A percentile compares a stretch with the other conserved stretches of the same genome.
Conservation (phyloP, 163 green algal species). For the Scenedesmus sp. region DNA sequence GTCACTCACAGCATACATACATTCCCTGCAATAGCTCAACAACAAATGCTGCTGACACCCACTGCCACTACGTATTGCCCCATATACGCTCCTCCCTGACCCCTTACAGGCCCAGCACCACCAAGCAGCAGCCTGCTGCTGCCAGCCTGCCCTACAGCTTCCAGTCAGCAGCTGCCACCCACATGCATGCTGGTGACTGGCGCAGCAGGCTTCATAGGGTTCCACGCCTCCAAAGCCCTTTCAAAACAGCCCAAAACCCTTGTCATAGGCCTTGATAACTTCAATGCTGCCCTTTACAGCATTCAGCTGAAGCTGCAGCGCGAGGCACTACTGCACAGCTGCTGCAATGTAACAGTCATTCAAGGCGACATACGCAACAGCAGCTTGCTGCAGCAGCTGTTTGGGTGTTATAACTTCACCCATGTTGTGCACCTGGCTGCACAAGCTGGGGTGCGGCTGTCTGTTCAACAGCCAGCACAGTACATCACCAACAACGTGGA, state of each 20-base stretch:
- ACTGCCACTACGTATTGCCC: no score
- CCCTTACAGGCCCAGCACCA: background rate
- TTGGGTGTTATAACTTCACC: constrained; percentile 79
- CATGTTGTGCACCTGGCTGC: constrained; percentile 88
- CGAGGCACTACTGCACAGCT: constrained; percentile 55
- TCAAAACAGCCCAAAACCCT: background rate
- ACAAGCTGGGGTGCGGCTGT: constrained; percentile 80
- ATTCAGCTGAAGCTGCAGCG: constrained; percentile 78
- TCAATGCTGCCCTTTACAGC: constrained; percentile 89
- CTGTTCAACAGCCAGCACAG: constrained; percentile 51
- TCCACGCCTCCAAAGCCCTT: background rate
- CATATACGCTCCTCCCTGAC: no score
- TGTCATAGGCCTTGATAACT: constrained; percentile 76
- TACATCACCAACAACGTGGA: constrained; percentile 9
- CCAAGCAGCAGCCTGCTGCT: background rate
- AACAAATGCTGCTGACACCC: no score
- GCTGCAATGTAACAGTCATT: constrained; percentile 55
- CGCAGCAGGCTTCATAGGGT: background rate
- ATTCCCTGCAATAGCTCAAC: no score
- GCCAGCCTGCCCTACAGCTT: background rate
- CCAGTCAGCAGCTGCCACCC: background rate
- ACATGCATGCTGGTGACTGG: background rate
- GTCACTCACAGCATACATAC: no score
- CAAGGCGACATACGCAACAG: constrained; percentile 81
- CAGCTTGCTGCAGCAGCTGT: constrained; percentile 67